Base-by-base conservation (phyloP, 2,329 filamentous ascomycete species). In the Aspergillus terreus region DNA sequence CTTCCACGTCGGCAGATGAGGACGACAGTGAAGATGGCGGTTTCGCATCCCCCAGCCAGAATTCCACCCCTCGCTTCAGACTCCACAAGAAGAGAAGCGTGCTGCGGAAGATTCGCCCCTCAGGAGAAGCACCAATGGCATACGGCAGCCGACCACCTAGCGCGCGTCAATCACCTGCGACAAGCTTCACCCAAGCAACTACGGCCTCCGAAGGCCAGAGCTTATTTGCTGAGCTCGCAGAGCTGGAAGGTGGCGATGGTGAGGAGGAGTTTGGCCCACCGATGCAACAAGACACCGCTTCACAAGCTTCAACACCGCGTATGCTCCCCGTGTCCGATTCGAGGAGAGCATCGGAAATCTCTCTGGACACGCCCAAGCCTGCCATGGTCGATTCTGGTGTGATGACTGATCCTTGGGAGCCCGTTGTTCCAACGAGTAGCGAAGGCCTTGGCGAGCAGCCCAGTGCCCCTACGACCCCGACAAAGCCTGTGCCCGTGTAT, bases 211-310 rank as follows among this genome's bases (percentile, higher is more conserved):
- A 76, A 57, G 81, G 83, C 14, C 89, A 96, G 75, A 97, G 88
- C 64, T 77, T 99, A 46, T 95, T 94, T 67, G 91, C 91, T 38
- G 94, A 99, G 71, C 80, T 99, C 40, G 90, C 88, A 48, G 89
- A 90, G 58, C 76, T 96, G 41, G 86, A 83, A 55, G 83, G 84
- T 51, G 76, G 65, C 57, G 88, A 90, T 56, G 88, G 90, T 6
- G 66, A 66, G 53, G 86, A 87, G 55, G 85, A 87, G 23, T 76
- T 73, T 50, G 71, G 67, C 17, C 68, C 70, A n/a, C 65, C 70
- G 17, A 49, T 76, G 72, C 52, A 64, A 47, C 63, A 63, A 12
- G 65, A 66, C 43, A 57, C 65, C 17, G 55, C 58, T 38, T 73
- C 73, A 7, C 65, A 64, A 33, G 55, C 63, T 7, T 76, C 73